Percentiles rank a stretch among this genome's conserved stretches.
Conservation (phyloP, 495 filamentous ascomycete genomes). For the Tuber microsphaerosporum region DNA sequence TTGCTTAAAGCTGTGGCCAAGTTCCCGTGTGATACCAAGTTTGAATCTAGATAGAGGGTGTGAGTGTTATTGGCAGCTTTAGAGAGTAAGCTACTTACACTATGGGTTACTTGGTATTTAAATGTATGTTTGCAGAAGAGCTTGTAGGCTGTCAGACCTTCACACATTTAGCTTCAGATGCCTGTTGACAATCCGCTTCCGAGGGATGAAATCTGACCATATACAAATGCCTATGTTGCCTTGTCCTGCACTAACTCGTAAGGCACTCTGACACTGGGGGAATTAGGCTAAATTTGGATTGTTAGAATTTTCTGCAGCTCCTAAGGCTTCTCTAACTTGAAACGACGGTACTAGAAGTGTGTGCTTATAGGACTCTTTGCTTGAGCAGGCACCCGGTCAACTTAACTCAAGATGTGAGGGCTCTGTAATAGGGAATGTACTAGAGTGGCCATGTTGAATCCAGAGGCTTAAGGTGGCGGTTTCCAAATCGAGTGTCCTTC, state of each 20-base stretch:
- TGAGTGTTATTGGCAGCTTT: too few species aligned
- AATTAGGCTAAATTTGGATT: background rate
- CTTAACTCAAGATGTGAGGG: background rate
- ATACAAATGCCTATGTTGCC: too few species aligned
- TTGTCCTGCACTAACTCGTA: background rate
- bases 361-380: background rate
- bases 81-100: too few species aligned
- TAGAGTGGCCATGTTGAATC: background rate
- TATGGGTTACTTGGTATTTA: too few species aligned
- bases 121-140: too few species aligned
- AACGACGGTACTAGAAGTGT: background rate
- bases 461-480: background rate
- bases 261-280: background rate
- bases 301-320: background rate
- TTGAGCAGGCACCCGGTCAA: background rate
- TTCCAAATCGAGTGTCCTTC: background rate
- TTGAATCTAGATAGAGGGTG: too few species aligned
- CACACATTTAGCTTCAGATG: too few species aligned
- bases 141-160: too few species aligned
- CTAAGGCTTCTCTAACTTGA: background rate
- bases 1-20: too few species aligned
- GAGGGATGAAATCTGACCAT: background rate
- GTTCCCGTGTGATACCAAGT: too few species aligned
- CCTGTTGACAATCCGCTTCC: too few species aligned
- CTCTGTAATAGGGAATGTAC: too few species aligned